Percentiles rank a stretch among this genome's conserved stretches.
These are phyloP conservation scores for Citrus inodora DNA, from an alignment of 345 rosid genomes.

Conservation along the genomic window DNA sequence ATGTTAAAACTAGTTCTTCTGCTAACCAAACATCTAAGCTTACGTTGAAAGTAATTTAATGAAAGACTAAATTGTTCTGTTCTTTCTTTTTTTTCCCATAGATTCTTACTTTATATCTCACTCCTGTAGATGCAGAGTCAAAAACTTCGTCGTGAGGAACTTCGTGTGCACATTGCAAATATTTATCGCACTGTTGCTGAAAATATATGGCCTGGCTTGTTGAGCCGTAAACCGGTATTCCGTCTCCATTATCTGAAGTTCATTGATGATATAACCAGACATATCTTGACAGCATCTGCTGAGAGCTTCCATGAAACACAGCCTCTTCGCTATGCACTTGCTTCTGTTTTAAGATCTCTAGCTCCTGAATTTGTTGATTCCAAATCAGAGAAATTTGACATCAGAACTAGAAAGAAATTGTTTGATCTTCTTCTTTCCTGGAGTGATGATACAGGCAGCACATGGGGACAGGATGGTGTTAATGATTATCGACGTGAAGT, in stretches of 20 bases:
- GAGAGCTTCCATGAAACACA: slow-evolving; percentile 91
- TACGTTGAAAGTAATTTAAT: background rate
- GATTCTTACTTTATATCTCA: slow-evolving; percentile 6
- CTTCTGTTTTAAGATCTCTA: slow-evolving; percentile 80
- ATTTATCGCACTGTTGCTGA: slow-evolving; percentile 91
- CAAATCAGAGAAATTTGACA: slow-evolving; percentile 86
- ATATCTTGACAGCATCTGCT: slow-evolving; percentile 48
- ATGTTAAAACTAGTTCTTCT: background rate
- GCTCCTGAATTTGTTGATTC: slow-evolving; percentile 97
- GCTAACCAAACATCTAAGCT: background rate
- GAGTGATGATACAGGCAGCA: slow-evolving; percentile 80
- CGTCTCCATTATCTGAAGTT: slow-evolving; percentile 90
- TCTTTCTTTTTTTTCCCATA: background rate
- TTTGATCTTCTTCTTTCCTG: slow-evolving; percentile 91
- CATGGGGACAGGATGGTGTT: slow-evolving; percentile 84
- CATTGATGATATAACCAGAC: slow-evolving; percentile 81
- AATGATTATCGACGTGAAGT: slow-evolving; percentile 96
- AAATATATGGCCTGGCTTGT: slow-evolving; percentile 95
- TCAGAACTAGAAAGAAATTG: slow-evolving; percentile 77
- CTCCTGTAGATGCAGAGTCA: slow-evolving; percentile 59
- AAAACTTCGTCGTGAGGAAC: slow-evolving; percentile 92
- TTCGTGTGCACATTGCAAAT: slow-evolving; percentile 79
- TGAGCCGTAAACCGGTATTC: slow-evolving; percentile 76
- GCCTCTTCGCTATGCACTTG: slow-evolving; percentile 89
- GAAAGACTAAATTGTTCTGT: background rate